Conservation (phyloP, 805 yeast genomes). For the Ogataea saltuana region DNA sequence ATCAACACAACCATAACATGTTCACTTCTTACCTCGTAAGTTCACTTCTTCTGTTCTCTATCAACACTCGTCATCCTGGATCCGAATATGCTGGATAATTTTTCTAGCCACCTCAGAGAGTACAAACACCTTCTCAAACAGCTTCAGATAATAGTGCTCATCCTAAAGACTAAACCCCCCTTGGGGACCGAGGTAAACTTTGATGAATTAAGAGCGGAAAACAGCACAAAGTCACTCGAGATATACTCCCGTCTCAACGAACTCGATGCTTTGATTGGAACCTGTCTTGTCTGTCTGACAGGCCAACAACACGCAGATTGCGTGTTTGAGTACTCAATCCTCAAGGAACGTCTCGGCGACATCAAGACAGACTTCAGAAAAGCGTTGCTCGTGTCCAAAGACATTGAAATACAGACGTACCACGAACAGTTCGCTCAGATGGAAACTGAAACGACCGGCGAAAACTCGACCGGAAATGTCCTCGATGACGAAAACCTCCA, state of each 20-base stretch:
- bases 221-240: constrained; percentile 19
- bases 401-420: constrained; percentile 21
- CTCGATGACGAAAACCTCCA: constrained; percentile 30
- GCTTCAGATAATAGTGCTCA: constrained; percentile 8
- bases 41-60: too few species aligned
- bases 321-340: constrained; percentile 17
- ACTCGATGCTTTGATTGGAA: constrained; percentile 16
- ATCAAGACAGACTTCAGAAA: constrained; percentile 30
- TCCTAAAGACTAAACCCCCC: constrained; percentile 7
- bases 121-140: constrained; percentile 9
- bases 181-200: constrained; percentile 11
- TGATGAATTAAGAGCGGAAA: constrained; percentile 17
- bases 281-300: constrained; percentile 13
- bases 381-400: constrained; percentile 29
- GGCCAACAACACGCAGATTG: constrained; percentile 4
- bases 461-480: constrained; percentile 30
- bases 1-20: too few species aligned
- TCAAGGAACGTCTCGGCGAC: constrained; percentile 29
- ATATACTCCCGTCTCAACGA: constrained; percentile 23
- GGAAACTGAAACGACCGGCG: constrained; percentile 7
- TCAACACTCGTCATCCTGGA: too few species aligned
- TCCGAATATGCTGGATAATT: too few species aligned
- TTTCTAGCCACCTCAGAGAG: constrained; percentile 1
- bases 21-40: too few species aligned
- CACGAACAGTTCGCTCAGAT: constrained; percentile 9